Base-by-base conservation (phyloP, 2,329 filamentous ascomycete species). In the Penicillium decumbens region DNA sequence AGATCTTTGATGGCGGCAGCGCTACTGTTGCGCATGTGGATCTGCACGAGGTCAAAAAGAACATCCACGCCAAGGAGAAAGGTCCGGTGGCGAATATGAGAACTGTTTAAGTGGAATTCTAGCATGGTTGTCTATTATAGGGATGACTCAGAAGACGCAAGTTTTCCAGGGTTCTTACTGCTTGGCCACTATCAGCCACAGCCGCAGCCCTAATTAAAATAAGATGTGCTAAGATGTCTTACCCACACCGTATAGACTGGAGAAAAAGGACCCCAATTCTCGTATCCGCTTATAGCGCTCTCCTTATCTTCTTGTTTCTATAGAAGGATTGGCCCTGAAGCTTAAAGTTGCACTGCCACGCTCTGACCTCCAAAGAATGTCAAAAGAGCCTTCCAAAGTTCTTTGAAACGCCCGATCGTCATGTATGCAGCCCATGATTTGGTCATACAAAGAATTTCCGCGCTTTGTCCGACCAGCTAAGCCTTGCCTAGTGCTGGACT, bases 21-120 rank as follows among this genome's bases (percentile, higher is more conserved):
- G 25, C 25, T 1, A 40, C 79, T 18, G 47, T 58, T 5, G 78
- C 75, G 6, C 74, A 79, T 55, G 73, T 83, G 52, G 75, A 81
- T 62, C 67, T 82, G 39, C 69, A 75, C 25, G 75, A 80, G 62
- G 53, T 57, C 68, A 65, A 54, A 30, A 58, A 56, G 44, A 54
- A 58, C 13, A 48, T 57, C 18, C 15, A 46, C 1, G 25, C 51
- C 4, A 38, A 48, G 4, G 46, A 49, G 33, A 51, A 48, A 27
- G 32, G 41, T 13, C 32, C 41, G 0, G 35, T 8, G 3, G 18
- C 40, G 2, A 23, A 44, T 30, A 33, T n/a, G 20, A 40, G 45
- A 15, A 28, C 28, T 33, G 45, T 43, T 30, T 50, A 30, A 45
- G 29, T 46, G 6, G 29, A 28, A 10, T 29, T 18, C 15, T 2